phyloP scores from a whole-genome alignment of 257 asterid genomes.

The Lavandula angustifolia region DNA sequence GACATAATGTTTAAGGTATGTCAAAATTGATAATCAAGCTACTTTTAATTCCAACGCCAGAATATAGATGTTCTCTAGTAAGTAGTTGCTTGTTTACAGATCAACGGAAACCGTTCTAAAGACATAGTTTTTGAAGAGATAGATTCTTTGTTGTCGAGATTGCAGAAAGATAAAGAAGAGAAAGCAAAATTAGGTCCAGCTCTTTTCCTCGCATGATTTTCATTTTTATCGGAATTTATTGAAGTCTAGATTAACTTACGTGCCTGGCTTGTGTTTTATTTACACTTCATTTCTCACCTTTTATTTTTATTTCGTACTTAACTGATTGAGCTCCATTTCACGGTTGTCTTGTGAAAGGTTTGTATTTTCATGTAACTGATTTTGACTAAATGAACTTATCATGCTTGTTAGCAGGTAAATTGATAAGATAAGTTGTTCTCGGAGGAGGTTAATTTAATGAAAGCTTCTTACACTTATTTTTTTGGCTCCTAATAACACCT shows the following conservation, averaged over 20 bases:
- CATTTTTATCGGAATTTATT: not conserved
- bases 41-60: constrained; percentile 21
- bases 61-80: constrained; percentile 12
- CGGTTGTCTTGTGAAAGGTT: not conserved
- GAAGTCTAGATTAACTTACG: constrained; percentile 11
- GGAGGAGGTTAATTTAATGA: constrained; percentile 47
- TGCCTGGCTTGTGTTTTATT: not conserved
- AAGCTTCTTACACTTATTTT: constrained; percentile 13
- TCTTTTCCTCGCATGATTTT: constrained; percentile 20
- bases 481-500: not conserved
- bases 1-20: constrained; percentile 61
- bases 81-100: constrained; percentile 44
- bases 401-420: constrained; percentile 41
- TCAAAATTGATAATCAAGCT: constrained; percentile 21
- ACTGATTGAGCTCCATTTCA: not conserved
- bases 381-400: constrained; percentile 32
- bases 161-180: constrained; percentile 55
- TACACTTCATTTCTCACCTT: not conserved
- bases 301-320: not conserved
- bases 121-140: constrained; percentile 70
- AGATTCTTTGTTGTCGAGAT: constrained; percentile 50
- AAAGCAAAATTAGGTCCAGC: constrained; percentile 48
- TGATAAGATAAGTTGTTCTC: constrained; percentile 40
- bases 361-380: constrained; percentile 27
- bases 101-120: constrained; percentile 79